Base-by-base conservation (phyloP, 805 yeast genomes). In the Suhomyces xylopsoci region DNA sequence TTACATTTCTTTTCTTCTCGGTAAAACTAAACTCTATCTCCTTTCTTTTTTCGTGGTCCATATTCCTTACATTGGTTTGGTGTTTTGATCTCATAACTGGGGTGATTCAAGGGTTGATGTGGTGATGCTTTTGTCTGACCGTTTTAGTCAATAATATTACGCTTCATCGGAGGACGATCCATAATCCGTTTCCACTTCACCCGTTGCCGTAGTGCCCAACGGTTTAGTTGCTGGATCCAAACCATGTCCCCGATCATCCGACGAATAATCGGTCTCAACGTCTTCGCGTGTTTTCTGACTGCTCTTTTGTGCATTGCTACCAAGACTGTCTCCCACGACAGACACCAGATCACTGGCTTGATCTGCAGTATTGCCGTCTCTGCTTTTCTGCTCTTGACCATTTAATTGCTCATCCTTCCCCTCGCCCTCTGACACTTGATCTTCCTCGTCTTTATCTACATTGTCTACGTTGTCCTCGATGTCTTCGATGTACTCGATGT, bases 351-450 rank as follows among this genome's bases (percentile, higher is more conserved):
- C 36, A 32, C 36, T 32, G 17, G 36, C 36, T n/a, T 32, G 36
- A n/a, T 36, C 50, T 3, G 28, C 47, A 40, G 20, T 7, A 15
- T 32, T 42, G 22, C 17, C 50, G n/a, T 17, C 46, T 26, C 20
- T 36, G 24, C 17, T n/a, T 32, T 28, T 28, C 32, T 32, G 36
- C 5, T 32, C 36, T 32, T 30, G 34, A 17, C 7, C 14, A 38
- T 19, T 19, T 38, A 38, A 38, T 38, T 38, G 42, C 24, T 38
- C 19, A 10, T 49, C 30, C 30, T 26, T 22, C 45, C 46, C 41
- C 22, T 56, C 57, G 15, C 49, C 56, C 6, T 57, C 62, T n/a
- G 58, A 52, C 10, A 57, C 58, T 9, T 51, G 41, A 50, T 51
- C 43, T 41, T 48, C 49, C 56, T 57, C 49, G 48, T 56, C 47